Evolutionary conservation across 2,329 filamentous ascomycete species (phyloP).

Genomic region (Onygena corvina): DNA sequence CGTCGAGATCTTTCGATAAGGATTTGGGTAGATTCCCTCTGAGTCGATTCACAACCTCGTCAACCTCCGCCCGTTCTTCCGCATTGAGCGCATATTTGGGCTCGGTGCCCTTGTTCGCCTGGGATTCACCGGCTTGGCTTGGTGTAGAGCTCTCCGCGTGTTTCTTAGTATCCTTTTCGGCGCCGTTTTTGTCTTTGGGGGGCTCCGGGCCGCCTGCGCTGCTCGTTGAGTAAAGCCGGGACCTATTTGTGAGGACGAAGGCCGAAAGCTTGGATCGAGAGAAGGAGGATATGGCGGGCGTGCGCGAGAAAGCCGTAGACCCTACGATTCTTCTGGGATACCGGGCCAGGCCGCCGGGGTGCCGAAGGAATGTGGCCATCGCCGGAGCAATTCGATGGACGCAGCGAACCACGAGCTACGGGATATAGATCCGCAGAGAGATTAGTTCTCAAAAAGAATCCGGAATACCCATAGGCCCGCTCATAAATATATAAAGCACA

Average conservation of each 20-base stretch:
- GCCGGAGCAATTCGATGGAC: slow-evolving; percentile 23
- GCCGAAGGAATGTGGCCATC: slow-evolving; percentile 57
- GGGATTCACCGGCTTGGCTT: slow-evolving; percentile 9
- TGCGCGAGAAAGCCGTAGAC: slow-evolving; percentile 40
- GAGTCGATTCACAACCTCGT: slow-evolving; percentile 45
- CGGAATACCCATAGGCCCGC: background rate
- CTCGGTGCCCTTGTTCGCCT: slow-evolving; percentile 23
- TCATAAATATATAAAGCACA: background rate
- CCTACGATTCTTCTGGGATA: slow-evolving; percentile 47
- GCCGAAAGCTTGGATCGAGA: slow-evolving; percentile 31
- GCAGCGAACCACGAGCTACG: background rate
- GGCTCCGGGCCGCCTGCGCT: slow-evolving; percentile 36
- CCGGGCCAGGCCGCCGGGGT: slow-evolving; percentile 54
- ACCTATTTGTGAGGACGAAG: slow-evolving; percentile 24
- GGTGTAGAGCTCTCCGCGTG: slow-evolving; percentile 20
- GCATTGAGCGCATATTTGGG: slow-evolving; percentile 38
- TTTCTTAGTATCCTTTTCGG: slow-evolving; percentile 20
- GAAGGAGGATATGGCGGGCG: slow-evolving; percentile 29
- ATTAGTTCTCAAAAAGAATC: background rate
- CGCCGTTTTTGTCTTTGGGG: slow-evolving; percentile 28
- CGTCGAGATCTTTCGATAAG: slow-evolving; percentile 49
- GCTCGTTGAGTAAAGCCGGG: slow-evolving; percentile 34
- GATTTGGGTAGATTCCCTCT: slow-evolving; percentile 49
- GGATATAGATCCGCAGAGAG: background rate
- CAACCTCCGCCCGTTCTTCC: slow-evolving; percentile 47